These are phyloP conservation scores for Seiridium cupressi DNA, from an alignment of 2,329 filamentous ascomycete genomes.

Conservation along the genomic window DNA sequence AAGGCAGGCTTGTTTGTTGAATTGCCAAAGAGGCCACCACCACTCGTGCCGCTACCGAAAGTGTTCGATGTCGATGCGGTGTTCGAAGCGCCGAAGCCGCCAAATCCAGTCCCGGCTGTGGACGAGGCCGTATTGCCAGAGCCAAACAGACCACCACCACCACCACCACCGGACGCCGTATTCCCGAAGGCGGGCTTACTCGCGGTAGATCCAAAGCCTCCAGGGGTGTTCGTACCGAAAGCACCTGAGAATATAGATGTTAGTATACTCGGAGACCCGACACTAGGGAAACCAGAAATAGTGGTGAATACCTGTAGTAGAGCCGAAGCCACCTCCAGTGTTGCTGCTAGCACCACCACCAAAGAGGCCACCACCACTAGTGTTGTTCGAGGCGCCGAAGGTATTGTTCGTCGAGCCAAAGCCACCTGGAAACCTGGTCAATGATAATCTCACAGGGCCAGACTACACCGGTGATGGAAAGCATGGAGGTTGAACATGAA, in stretches of 20 bases:
- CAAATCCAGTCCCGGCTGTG: constrained; percentile 18
- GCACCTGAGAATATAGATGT: constrained; percentile 16
- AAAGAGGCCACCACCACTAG: constrained; percentile 35
- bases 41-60: constrained; percentile 29
- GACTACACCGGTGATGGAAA: neutral
- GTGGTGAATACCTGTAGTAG: constrained; percentile 34
- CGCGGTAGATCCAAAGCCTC: constrained; percentile 16
- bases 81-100: constrained; percentile 30
- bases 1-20: constrained; percentile 47
- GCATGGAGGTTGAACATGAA: constrained; percentile 8
- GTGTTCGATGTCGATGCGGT: constrained; percentile 34
- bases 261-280: constrained; percentile 12
- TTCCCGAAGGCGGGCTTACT: constrained; percentile 22
- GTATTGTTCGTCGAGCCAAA: constrained; percentile 34
- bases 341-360: constrained; percentile 30
- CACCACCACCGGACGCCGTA: constrained; percentile 36
- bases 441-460: constrained; percentile 14
- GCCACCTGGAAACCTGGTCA: constrained; percentile 18
- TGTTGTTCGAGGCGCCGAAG: constrained; percentile 27
- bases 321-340: constrained; percentile 28
- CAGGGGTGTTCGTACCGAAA: constrained; percentile 35
- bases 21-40: constrained; percentile 25
- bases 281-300: neutral
- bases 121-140: constrained; percentile 11
- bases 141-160: constrained; percentile 34